A percentile compares a stretch with the other conserved stretches of the same genome.
phyloP scores from a whole-genome alignment of 176 grass and related monocot genomes.

The Bolboschoenus planiculmis region DNA sequence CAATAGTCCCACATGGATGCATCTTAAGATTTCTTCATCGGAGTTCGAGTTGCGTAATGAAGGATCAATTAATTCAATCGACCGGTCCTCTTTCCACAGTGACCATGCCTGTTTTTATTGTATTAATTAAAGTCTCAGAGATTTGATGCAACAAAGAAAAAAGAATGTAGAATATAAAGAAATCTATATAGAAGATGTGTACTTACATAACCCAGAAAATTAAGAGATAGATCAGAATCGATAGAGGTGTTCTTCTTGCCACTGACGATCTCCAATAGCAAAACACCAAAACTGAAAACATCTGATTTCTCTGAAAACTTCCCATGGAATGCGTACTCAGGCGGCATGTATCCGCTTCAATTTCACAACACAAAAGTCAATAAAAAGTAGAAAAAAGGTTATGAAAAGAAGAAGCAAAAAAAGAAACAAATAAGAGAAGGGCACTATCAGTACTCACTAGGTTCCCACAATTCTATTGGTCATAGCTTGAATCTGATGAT shows the following conservation, averaged over 20 bases:
- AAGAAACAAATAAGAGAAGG: neutral
- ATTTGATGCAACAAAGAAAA: neutral
- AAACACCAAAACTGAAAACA: slow-evolving; percentile 55
- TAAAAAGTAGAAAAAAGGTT: neutral
- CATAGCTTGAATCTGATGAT: slow-evolving; percentile 51
- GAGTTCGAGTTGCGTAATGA: slow-evolving; percentile 23
- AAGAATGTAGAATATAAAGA: neutral
- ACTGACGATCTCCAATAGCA: slow-evolving; percentile 55
- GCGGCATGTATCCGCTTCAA: slow-evolving; percentile 56
- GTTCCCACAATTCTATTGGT: slow-evolving; percentile 62
- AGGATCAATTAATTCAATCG: slow-evolving; percentile 24
- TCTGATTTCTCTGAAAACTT: slow-evolving; percentile 65
- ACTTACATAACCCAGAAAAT: slow-evolving; percentile 70
- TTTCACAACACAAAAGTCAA: neutral
- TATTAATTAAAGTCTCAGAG: neutral
- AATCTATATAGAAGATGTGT: neutral
- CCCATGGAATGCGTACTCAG: slow-evolving; percentile 62
- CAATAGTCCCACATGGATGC: slow-evolving; percentile 40
- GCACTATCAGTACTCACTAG: slow-evolving; percentile 27
- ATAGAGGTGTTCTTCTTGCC: slow-evolving; percentile 46
- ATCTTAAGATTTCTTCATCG: neutral
- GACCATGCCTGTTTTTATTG: slow-evolving; percentile 35
- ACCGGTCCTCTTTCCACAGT: slow-evolving; percentile 18
- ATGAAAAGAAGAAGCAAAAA: neutral
- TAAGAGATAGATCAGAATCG: slow-evolving; percentile 49